Conservation (phyloP, 2,329 filamentous ascomycete genomes). For the Penicillium sp. region DNA sequence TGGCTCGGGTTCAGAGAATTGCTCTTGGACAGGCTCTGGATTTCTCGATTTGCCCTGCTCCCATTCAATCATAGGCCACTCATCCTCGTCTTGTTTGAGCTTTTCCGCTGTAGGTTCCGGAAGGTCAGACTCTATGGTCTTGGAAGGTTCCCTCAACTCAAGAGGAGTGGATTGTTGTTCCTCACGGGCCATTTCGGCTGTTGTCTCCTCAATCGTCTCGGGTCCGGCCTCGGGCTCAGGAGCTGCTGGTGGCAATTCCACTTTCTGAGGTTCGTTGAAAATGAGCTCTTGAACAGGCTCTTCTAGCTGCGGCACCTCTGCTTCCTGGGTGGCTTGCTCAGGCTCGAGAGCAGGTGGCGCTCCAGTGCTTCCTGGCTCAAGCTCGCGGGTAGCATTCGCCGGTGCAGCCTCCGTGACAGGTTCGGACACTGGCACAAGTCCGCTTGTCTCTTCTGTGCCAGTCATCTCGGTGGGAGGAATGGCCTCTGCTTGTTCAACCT, state of each 20-base stretch:
- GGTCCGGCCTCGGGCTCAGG: background rate
- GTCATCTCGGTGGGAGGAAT: background rate
- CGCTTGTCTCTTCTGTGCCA: background rate
- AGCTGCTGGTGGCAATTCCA: background rate
- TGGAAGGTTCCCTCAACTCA: slow-evolving; percentile 2
- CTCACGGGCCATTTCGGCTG: slow-evolving; percentile 1
- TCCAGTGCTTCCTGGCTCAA: background rate
- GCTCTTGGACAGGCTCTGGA: slow-evolving; percentile 21
- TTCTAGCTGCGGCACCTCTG: background rate
- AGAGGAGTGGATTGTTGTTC: slow-evolving; percentile 4
- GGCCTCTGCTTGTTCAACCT: background rate
- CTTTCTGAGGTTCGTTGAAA: background rate
- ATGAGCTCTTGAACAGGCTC: background rate
- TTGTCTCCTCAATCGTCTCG: background rate
- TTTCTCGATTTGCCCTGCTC: slow-evolving; percentile 25
- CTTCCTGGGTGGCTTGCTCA: background rate
- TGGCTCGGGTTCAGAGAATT: slow-evolving; percentile 21
- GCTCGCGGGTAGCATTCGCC: background rate
- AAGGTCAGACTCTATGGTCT: slow-evolving; percentile 8
- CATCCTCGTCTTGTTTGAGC: slow-evolving; percentile 26
- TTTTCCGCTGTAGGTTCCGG: slow-evolving; percentile 1
- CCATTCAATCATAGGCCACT: slow-evolving; percentile 39
- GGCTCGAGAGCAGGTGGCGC: background rate
- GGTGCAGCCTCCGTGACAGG: background rate
- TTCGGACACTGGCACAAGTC: slow-evolving; percentile 1